Percentiles rank a stretch among this genome's conserved stretches.
Conservation (phyloP, 2,329 filamentous ascomycete genomes). For the Ilyonectria robusta region DNA sequence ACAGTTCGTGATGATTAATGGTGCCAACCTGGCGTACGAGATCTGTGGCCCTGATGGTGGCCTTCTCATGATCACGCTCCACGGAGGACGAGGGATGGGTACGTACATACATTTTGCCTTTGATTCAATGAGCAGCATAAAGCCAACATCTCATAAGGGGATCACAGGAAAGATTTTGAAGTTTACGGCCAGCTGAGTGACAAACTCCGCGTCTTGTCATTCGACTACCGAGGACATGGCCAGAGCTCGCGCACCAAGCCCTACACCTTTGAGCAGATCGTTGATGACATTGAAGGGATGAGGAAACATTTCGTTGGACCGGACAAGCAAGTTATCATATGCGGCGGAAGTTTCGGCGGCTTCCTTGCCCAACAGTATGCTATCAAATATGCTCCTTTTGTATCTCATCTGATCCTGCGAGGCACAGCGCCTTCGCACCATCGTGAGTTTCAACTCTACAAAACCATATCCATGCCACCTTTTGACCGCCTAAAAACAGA, state of each 20-base stretch:
- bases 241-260: slow-evolving; percentile 38
- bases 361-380: slow-evolving; percentile 39
- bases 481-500: slow-evolving; percentile 16
- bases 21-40: slow-evolving; percentile 33
- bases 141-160: slow-evolving; percentile 18
- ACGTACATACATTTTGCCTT: background rate
- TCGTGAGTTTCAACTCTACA: slow-evolving; percentile 19
- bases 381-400: slow-evolving; percentile 27
- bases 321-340: slow-evolving; percentile 30
- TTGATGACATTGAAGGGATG: slow-evolving; percentile 36
- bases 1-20: slow-evolving; percentile 28
- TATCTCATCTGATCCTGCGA: slow-evolving; percentile 34
- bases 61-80: slow-evolving; percentile 37
- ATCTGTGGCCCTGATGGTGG: slow-evolving; percentile 28
- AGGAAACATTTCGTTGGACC: slow-evolving; percentile 25
- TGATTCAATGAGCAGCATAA: background rate
- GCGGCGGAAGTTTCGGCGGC: slow-evolving; percentile 38
- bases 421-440: slow-evolving; percentile 38
- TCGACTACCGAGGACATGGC: slow-evolving; percentile 38
- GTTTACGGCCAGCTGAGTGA: slow-evolving; percentile 32
- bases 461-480: background rate
- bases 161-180: slow-evolving; percentile 34
- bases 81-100: slow-evolving; percentile 40
- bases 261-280: slow-evolving; percentile 38
- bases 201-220: slow-evolving; percentile 31